phyloP scores from a whole-genome alignment of 192 early-diverging fungal genomes.

The Entomortierella lignicola region DNA sequence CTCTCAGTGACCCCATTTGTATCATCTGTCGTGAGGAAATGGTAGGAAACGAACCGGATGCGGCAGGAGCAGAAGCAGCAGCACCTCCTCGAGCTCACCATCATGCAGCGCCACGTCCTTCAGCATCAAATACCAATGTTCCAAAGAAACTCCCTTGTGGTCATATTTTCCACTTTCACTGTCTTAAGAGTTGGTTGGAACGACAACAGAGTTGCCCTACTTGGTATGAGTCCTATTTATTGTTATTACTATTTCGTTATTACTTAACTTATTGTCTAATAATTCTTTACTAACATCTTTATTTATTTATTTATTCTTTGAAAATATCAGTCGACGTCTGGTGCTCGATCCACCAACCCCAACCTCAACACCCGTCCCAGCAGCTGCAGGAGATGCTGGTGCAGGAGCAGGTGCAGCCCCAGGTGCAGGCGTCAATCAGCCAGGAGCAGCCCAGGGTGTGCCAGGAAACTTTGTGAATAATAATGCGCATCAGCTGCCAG shows the following conservation, averaged over 20 bases:
- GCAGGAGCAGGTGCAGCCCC: slow-evolving; percentile 14
- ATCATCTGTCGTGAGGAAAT: slow-evolving; percentile 99
- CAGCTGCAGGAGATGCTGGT: slow-evolving; percentile 22
- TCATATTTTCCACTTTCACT: slow-evolving; percentile 98
- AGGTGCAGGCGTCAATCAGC: slow-evolving; percentile 7
- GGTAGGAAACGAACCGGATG: slow-evolving; percentile 53
- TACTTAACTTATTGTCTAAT: neutral
- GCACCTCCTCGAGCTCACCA: neutral
- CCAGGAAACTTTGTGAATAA: slow-evolving; percentile 17
- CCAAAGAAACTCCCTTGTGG: slow-evolving; percentile 97
- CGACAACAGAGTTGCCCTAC: slow-evolving; percentile 98
- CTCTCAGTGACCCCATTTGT: slow-evolving; percentile 83
- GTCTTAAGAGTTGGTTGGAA: slow-evolving; percentile 96
- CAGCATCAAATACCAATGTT: slow-evolving; percentile 64
- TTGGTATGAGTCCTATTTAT: slow-evolving; percentile 73
- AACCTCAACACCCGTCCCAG: slow-evolving; percentile 21
- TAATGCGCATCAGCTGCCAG: slow-evolving; percentile 27
- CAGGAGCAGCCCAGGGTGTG: slow-evolving; percentile 1
- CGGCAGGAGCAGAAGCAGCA: slow-evolving; percentile 5
- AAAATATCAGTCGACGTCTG: slow-evolving; percentile 57
- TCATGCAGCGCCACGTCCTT: slow-evolving; percentile 32
- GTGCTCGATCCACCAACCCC: slow-evolving; percentile 58
- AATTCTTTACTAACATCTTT: slow-evolving; percentile 26
- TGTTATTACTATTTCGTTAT: neutral
- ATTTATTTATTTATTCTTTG: slow-evolving; percentile 11